A percentile compares a stretch with the other conserved stretches of the same genome.
These are phyloP conservation scores for Monosporascus sp. DNA, from an alignment of 2,329 filamentous ascomycete genomes.

Conservation along the genomic window DNA sequence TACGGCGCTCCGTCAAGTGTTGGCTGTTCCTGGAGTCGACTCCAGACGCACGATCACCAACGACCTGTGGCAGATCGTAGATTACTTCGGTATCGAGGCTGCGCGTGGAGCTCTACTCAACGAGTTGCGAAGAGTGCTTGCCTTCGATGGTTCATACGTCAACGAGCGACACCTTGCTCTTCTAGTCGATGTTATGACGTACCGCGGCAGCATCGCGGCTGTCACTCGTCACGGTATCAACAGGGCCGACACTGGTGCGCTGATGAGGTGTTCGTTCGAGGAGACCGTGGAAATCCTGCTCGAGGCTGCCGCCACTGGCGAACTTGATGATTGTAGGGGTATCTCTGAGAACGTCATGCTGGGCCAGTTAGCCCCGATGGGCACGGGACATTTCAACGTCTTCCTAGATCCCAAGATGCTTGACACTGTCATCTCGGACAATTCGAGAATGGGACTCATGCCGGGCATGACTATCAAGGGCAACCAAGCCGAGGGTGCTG, in stretches of 20 bases:
- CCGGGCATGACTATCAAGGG: conserved; percentile 73
- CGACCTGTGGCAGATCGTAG: conserved; percentile 89
- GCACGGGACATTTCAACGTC: conserved; percentile 93
- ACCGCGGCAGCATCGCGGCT: conserved; percentile 87
- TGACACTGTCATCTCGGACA: conserved; percentile 89
- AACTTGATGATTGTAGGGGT: conserved; percentile 95
- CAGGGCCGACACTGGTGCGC: conserved; percentile 90
- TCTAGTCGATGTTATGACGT: conserved; percentile 96
- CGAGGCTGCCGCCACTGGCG: conserved; percentile 88
- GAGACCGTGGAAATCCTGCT: conserved; percentile 98
- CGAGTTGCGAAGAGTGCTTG: conserved; percentile 87
- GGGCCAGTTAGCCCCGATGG: conserved; percentile 93
- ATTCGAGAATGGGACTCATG: conserved; percentile 78
- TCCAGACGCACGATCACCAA: conserved; percentile 84
- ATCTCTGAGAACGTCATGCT: conserved; percentile 99
- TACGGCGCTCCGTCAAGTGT: conserved; percentile 76
- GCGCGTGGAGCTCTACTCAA: conserved; percentile 80
- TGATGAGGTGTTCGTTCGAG: conserved; percentile 99
- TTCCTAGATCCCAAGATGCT: conserved; percentile 93
- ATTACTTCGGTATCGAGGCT: conserved; percentile 94
- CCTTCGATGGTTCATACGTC: conserved; percentile 98
- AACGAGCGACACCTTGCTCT: conserved; percentile 96
- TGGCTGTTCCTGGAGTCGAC: conserved; percentile 85
- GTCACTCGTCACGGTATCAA: conserved; percentile 99
- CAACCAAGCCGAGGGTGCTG: conserved; percentile 71